Percentiles rank a stretch among this genome's conserved stretches.
Evolutionary conservation across 768 basidiomycete genomes (phyloP).

Genomic region (Agrocybe chaxingu): DNA sequence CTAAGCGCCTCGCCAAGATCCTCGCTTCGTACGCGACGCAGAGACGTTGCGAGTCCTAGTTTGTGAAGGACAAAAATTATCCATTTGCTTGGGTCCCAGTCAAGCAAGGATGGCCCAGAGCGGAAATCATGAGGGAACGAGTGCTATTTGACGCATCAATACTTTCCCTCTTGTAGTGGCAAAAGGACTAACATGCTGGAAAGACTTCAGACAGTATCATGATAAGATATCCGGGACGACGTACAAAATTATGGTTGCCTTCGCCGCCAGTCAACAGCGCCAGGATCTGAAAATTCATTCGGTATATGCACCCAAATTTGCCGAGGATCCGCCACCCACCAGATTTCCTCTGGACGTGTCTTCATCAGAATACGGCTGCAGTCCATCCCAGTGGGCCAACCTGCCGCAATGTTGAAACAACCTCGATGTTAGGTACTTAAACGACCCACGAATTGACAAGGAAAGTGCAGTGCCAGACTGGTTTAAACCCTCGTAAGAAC

Average conservation of each 20-base stretch:
- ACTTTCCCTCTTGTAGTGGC: neutral
- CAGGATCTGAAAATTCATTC: slow-evolving; percentile 41
- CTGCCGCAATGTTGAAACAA: slow-evolving; percentile 24
- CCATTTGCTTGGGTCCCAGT: slow-evolving; percentile 87
- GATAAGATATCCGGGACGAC: slow-evolving; percentile 16
- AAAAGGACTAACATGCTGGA: slow-evolving; percentile 39
- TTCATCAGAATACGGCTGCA: slow-evolving; percentile 80
- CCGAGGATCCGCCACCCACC: slow-evolving; percentile 33
- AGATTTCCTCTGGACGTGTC: slow-evolving; percentile 74
- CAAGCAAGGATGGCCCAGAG: slow-evolving; percentile 53
- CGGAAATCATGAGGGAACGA: slow-evolving; percentile 79
- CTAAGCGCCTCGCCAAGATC: slow-evolving; percentile 47
- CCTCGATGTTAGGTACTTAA: neutral
- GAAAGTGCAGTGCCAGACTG: slow-evolving; percentile 75
- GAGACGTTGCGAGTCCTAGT: slow-evolving; percentile 42
- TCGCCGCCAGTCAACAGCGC: slow-evolving; percentile 73
- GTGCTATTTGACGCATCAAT: slow-evolving; percentile 38
- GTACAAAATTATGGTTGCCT: slow-evolving; percentile 75
- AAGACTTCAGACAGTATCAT: neutral
- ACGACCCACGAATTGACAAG: slow-evolving; percentile 61
- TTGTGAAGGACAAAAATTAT: slow-evolving; percentile 52
- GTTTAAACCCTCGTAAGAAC: neutral
- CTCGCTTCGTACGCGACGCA: slow-evolving; percentile 45
- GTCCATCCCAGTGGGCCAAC: slow-evolving; percentile 77
- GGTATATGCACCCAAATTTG: neutral